Evolutionary conservation across 2,329 filamentous ascomycete genomes (phyloP).

Genomic region (Neocucurbitaria cava): DNA sequence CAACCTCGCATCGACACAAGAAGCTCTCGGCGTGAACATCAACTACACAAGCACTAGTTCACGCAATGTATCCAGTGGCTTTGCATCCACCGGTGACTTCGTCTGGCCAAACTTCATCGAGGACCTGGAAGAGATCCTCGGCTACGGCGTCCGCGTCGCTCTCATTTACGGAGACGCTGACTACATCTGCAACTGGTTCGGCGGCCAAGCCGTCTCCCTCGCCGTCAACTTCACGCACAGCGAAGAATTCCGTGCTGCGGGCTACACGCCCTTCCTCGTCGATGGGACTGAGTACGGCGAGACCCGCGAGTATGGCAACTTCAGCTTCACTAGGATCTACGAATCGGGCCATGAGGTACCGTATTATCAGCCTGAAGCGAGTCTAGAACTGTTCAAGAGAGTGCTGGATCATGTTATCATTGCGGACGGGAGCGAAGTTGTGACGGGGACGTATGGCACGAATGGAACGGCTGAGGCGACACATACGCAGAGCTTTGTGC

Average conservation of each 20-base stretch:
- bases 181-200: conserved; percentile 69
- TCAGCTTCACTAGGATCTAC: conserved; percentile 60
- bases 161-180: conserved; percentile 67
- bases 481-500: conserved; percentile 39
- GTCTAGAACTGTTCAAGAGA: conserved; percentile 39
- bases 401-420: conserved; percentile 35
- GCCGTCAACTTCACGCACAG: conserved; percentile 60
- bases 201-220: conserved; percentile 73
- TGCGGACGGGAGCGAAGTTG: conserved; percentile 37
- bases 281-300: conserved; percentile 67
- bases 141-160: conserved; percentile 61
- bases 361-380: conserved; percentile 48
- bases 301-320: conserved; percentile 77
- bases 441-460: conserved; percentile 37
- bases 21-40: conserved; percentile 58
- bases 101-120: conserved; percentile 54
- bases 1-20: conserved; percentile 60
- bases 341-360: conserved; percentile 62
- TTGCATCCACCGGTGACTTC: conserved; percentile 56
- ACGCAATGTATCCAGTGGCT: conserved; percentile 52
- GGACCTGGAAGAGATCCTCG: conserved; percentile 60
- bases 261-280: conserved; percentile 74
- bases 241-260: conserved; percentile 66
- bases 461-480: conserved; percentile 41
- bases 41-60: conserved; percentile 60